Evolutionary conservation across 441 rosid species (phyloP), one percentile per base, ranked within the genome.

Genomic region (Croton setiger): DNA sequence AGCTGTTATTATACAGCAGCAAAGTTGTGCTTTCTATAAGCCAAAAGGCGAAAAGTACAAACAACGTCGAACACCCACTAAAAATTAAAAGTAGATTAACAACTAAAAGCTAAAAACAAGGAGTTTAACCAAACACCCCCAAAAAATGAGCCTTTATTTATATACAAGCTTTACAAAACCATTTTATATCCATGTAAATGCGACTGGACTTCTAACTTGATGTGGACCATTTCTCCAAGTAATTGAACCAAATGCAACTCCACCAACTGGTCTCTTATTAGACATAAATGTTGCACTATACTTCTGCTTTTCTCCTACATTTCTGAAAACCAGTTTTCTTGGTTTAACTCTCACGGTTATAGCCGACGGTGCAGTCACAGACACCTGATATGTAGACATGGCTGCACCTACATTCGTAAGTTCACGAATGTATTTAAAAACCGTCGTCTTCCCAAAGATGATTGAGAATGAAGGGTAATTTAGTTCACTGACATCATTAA

Each of bases 391-490:
- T 0, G 53, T 33, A 13, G 91, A 85, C n/a, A 63, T 72, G 0
- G 83, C 72, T 4, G 81, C 43, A 21, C 92, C 98, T 0, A 92
- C 98, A 18, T 92, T 92, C 51, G 96, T 92, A 64, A 55, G 4
- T 27, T 11, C 2, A 3, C 59, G 15, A 55, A 17, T 3, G 6
- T 55, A 27, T 13, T 55, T 17, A 27, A 55, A 0, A 4, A 3
- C 5, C 0, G 17, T 55, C 36, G 2, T 55, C 0, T 55, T 55
- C 12, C 59, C 37, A 6, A 91, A 89, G 73, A 86, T 45, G 58
- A 91, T 88, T 0, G 96, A 89, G 80, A 91, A 91, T 0, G 93
- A 89, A 1, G 93, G 97, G 69, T 91, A 91, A 74, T 91, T 91
- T 67, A 91, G 90, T 23, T 83, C 75, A 11, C 93, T 93, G 0